Evolutionary conservation across 2,329 filamentous ascomycete genomes (phyloP).

Genomic region (Fusarium succisae): DNA sequence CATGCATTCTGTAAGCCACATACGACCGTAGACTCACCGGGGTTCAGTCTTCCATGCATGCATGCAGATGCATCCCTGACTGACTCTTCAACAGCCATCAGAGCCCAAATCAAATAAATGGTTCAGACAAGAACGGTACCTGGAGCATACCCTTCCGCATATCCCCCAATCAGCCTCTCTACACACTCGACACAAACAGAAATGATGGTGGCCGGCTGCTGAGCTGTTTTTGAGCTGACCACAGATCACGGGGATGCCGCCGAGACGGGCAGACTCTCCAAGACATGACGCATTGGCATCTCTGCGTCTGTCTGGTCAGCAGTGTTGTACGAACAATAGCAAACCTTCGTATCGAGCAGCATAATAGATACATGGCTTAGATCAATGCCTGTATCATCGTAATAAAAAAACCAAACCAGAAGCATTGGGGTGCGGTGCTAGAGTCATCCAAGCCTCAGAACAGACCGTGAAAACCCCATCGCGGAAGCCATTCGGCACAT

Average conservation of each 20-base stretch:
- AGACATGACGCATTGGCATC: slow-evolving; percentile 11
- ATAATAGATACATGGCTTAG: neutral
- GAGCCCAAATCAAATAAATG: slow-evolving; percentile 5
- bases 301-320: slow-evolving; percentile 27
- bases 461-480: neutral
- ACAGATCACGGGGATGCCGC: slow-evolving; percentile 34
- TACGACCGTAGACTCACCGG: slow-evolving; percentile 21
- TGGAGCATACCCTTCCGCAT: slow-evolving; percentile 21
- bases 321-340: slow-evolving; percentile 24
- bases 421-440: slow-evolving; percentile 1
- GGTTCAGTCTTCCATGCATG: slow-evolving; percentile 28
- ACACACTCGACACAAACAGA: slow-evolving; percentile 4
- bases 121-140: slow-evolving; percentile 29
- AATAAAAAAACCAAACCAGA: neutral
- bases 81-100: slow-evolving; percentile 5
- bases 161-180: slow-evolving; percentile 32
- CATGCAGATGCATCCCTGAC: slow-evolving; percentile 30
- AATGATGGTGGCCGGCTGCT: slow-evolving; percentile 35
- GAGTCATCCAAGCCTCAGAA: slow-evolving; percentile 2
- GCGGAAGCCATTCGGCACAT: slow-evolving; percentile 11
- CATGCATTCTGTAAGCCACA: slow-evolving; percentile 32
- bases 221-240: slow-evolving; percentile 41
- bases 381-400: neutral
- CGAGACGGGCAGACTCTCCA: slow-evolving; percentile 23
- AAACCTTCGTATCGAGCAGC: slow-evolving; percentile 14